Conservation (phyloP, 768 basidiomycete species). For the Imleria badia region DNA sequence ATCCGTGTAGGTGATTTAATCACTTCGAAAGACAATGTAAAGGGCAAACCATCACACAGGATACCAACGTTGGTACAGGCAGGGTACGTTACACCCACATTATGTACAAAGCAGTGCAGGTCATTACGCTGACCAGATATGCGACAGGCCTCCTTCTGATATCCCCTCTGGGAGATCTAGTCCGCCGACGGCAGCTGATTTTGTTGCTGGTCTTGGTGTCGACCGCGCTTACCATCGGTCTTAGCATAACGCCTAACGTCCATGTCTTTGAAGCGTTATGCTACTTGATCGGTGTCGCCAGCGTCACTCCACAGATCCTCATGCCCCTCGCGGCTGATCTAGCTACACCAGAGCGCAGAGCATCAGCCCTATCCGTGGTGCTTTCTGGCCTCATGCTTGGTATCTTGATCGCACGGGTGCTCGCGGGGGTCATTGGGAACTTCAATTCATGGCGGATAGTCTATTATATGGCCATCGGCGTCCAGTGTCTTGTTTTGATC, state of each 20-base stretch:
- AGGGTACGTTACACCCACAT: slow-evolving; percentile 43
- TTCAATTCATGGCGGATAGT: slow-evolving; percentile 71
- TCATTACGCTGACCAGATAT: slow-evolving; percentile 45
- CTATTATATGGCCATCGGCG: slow-evolving; percentile 74
- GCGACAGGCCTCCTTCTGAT: slow-evolving; percentile 72
- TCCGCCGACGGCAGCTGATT: slow-evolving; percentile 71
- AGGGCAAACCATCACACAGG: slow-evolving; percentile 30
- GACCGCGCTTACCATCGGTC: slow-evolving; percentile 63
- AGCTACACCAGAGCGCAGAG: slow-evolving; percentile 70
- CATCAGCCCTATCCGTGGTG: slow-evolving; percentile 74
- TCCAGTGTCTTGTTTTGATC: slow-evolving; percentile 54
- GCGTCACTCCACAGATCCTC: slow-evolving; percentile 72
- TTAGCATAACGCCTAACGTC: slow-evolving; percentile 61
- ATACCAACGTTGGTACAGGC: slow-evolving; percentile 69
- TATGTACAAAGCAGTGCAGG: not conserved
- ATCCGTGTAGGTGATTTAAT: slow-evolving; percentile 25
- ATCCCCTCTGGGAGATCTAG: slow-evolving; percentile 80
- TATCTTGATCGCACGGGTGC: slow-evolving; percentile 69
- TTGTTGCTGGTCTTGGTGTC: slow-evolving; percentile 56
- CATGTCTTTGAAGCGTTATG: slow-evolving; percentile 63
- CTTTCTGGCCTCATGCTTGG: slow-evolving; percentile 70
- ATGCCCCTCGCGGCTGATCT: slow-evolving; percentile 81
- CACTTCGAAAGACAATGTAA: not conserved
- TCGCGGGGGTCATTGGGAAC: slow-evolving; percentile 69
- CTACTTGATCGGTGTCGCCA: slow-evolving; percentile 68